Percentiles rank a stretch among this genome's conserved stretches.
These are phyloP conservation scores for Stagonosporopsis vannaccii DNA, from an alignment of 2,329 filamentous ascomycete genomes.

Conservation along the genomic window DNA sequence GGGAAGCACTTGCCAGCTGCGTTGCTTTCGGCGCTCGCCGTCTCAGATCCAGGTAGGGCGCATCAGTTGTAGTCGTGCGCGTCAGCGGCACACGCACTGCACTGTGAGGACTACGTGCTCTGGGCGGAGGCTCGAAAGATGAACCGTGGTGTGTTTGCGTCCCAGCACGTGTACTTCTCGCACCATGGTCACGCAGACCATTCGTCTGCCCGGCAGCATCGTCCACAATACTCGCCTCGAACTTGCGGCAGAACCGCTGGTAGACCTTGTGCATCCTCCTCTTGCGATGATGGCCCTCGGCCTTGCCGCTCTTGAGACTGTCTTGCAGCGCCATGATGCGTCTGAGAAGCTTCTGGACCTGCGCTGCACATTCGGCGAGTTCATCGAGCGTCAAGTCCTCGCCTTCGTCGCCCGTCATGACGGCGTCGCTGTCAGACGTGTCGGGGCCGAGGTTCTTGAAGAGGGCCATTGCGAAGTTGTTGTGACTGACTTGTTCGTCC, in stretches of 20 bases:
- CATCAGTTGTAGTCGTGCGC: too few species aligned
- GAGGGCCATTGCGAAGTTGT: not conserved
- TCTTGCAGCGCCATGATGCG: conserved; percentile 30
- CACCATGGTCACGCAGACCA: not conserved
- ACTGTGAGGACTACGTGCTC: not conserved
- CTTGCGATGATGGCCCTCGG: conserved; percentile 8
- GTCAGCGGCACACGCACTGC: too few species aligned
- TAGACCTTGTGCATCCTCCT: conserved; percentile 31
- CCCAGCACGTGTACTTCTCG: not conserved
- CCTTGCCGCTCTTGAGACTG: conserved; percentile 9
- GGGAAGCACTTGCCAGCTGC: not conserved
- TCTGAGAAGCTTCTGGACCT: conserved; percentile 32
- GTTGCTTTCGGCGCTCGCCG: not conserved
- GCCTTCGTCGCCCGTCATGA: conserved; percentile 25
- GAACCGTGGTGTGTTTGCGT: not conserved
- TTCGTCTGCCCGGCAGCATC: not conserved
- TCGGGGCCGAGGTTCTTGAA: conserved; percentile 19
- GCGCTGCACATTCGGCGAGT: conserved; percentile 29
- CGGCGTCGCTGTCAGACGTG: conserved; percentile 30
- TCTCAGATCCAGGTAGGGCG: too few species aligned
- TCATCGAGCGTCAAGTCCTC: conserved; percentile 30
- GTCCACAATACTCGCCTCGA: conserved; percentile 24
- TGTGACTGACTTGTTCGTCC: not conserved
- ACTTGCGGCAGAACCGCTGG: conserved; percentile 33
- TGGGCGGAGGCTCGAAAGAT: not conserved